Evolutionary conservation across 495 filamentous ascomycete genomes (phyloP).

Genomic region (Penicillium herquei): DNA sequence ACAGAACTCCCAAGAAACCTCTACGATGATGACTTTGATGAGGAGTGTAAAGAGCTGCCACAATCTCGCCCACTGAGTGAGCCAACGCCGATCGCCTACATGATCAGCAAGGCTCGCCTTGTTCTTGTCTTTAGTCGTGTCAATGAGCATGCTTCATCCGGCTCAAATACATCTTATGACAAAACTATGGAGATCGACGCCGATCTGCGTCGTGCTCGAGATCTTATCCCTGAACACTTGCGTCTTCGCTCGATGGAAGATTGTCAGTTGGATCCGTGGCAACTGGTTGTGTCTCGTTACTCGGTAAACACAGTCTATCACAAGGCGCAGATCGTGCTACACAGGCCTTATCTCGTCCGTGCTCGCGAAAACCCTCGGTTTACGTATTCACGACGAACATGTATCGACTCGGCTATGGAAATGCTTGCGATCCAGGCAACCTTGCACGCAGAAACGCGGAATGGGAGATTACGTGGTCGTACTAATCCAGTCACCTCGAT

Average conservation of each 20-base stretch:
- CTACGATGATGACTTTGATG: conserved; percentile 90
- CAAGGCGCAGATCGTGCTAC: conserved; percentile 83
- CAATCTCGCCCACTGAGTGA: conserved; percentile 70
- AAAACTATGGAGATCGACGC: conserved; percentile 80
- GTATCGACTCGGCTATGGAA: conserved; percentile 83
- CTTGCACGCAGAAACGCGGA: conserved; percentile 70
- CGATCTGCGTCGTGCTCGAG: conserved; percentile 68
- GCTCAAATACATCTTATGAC: conserved; percentile 64
- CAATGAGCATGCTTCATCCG: conserved; percentile 49
- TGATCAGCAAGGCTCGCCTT: conserved; percentile 77
- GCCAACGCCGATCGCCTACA: conserved; percentile 81
- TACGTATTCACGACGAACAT: conserved; percentile 77
- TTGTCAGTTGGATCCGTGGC: conserved; percentile 68
- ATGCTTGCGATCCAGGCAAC: conserved; percentile 74
- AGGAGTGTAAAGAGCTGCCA: conserved; percentile 73
- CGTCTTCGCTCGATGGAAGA: conserved; percentile 76
- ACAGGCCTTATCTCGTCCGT: conserved; percentile 77
- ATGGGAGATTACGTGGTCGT: conserved; percentile 68
- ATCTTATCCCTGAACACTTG: conserved; percentile 74
- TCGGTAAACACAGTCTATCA: conserved; percentile 68
- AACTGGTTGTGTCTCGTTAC: conserved; percentile 81
- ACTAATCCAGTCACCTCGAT: conserved; percentile 74
- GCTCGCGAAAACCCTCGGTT: conserved; percentile 80
- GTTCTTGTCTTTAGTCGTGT: conserved; percentile 60
- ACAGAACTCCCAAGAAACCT: conserved; percentile 84